Base-by-base conservation (phyloP, 2,329 filamentous ascomycete species). In the Exophiala viscosa region DNA sequence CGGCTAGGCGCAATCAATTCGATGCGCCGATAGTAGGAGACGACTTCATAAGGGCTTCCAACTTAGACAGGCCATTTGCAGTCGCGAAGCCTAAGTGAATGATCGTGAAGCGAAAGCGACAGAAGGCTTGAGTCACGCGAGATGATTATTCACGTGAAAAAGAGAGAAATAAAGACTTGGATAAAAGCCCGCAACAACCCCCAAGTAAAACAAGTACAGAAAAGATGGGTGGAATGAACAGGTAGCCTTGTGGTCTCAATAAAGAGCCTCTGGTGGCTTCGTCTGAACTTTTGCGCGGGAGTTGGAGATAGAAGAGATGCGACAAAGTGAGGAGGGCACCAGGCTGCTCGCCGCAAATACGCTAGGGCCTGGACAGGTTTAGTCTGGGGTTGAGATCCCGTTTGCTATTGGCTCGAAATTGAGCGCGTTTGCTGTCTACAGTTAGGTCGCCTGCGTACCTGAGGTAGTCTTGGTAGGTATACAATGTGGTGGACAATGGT, bases 31-130 rank as follows among this genome's bases (percentile, higher is more conserved):
- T 18, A 50, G 15, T 23, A 28, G n/a, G 44, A 38, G 33, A 50
- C 53, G 50, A 43, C 53, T 52, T 56, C 53, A 59, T 55, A 34
- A 46, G 50, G 46, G 28, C 45, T 48, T 28, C 13, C 38, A 18
- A 17, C 33, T 42, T 15, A 17, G 40, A 35, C 40, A 42, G 41
- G 42, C 40, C 55, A 58, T 58, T 35, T 52, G 49, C 34, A 39
- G 20, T 23, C 43, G 39, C 43, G 46, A 41, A 41, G 17, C 45
- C 33, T 17, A 51, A 45, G 11, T 44, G 13, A 40, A 31, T 40
- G 42, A 34, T 45, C 48, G 20, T 20, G 42, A 15, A 38, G 28
- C 14, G 32, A 50, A 28, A 13, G 39, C 10, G 31, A 36, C 5
- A 36, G 17, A 36, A 15, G 9, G 11, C 17, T 35, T 23, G 31